Percentiles rank a stretch among this genome's conserved stretches.
Conservation (phyloP, 257 asterid species). For the Jasminum sambac region DNA sequence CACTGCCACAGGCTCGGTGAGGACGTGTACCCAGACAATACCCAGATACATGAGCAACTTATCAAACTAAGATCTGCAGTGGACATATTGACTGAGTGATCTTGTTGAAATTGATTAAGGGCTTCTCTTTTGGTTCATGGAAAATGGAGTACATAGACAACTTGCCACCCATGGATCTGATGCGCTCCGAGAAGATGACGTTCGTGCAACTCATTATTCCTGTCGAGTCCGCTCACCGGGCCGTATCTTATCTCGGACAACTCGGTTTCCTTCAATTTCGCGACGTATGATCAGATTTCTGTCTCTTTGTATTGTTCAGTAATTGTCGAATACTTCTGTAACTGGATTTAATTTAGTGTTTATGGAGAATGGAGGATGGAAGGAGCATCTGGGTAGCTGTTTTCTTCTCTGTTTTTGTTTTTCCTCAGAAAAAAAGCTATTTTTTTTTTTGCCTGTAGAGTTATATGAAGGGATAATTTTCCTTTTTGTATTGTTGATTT, state of each 20-base stretch:
- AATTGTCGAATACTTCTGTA: not conserved
- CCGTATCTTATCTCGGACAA: slow-evolving; percentile 84
- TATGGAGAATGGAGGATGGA: not conserved
- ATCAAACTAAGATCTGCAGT: slow-evolving; percentile 46
- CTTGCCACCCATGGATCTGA: slow-evolving; percentile 91
- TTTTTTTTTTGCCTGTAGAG: not conserved
- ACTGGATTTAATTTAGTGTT: not conserved
- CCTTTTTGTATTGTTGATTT: not conserved
- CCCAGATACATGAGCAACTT: not conserved
- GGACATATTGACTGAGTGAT: slow-evolving; percentile 24
- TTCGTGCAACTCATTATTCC: slow-evolving; percentile 91
- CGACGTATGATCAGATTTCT: slow-evolving; percentile 61
- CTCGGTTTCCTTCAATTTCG: slow-evolving; percentile 96
- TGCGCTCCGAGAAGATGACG: slow-evolving; percentile 98
- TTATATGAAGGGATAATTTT: not conserved
- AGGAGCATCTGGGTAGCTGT: not conserved
- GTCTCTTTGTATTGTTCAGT: not conserved
- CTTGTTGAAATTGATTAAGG: slow-evolving; percentile 18
- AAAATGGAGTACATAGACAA: slow-evolving; percentile 73
- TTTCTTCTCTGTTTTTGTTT: not conserved
- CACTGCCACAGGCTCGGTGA: slow-evolving; percentile 9
- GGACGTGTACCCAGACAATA: not conserved
- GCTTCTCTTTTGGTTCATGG: slow-evolving; percentile 39
- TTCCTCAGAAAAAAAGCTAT: not conserved
- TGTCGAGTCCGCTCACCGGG: slow-evolving; percentile 94